phyloP scores from a whole-genome alignment of 495 filamentous ascomycete species.

The Stereocaulon alpinum region DNA sequence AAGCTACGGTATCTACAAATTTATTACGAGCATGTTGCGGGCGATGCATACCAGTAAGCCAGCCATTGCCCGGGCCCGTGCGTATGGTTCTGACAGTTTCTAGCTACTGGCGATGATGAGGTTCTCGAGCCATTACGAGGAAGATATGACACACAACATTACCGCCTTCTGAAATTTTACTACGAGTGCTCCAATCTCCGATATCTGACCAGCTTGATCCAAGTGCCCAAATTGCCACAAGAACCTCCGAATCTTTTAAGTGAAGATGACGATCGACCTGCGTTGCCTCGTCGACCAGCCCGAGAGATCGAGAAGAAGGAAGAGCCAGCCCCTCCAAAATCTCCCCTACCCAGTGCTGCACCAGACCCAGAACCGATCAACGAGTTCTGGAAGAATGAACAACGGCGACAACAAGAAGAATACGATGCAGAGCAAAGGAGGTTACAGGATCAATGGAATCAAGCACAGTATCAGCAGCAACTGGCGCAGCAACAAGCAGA shows the following conservation, averaged over 20 bases:
- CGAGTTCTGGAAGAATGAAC: conserved; percentile 95
- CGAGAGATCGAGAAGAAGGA: conserved; percentile 51
- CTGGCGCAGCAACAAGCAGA: conserved; percentile 73
- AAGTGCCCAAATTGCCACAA: conserved; percentile 88
- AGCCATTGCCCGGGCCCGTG: background rate
- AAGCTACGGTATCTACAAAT: conserved; percentile 97
- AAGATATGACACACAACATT: conserved; percentile 89
- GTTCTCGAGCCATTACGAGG: conserved; percentile 81
- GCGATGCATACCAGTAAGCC: conserved; percentile 89
- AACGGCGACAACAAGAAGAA: conserved; percentile 79
- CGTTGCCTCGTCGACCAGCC: conserved; percentile 67
- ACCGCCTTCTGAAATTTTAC: conserved; percentile 93
- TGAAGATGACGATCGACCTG: conserved; percentile 69
- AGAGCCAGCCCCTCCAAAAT: conserved; percentile 56
- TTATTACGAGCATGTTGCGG: conserved; percentile 85
- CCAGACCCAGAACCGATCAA: conserved; percentile 86
- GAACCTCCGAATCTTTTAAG: conserved; percentile 81
- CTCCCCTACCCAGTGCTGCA: conserved; percentile 50
- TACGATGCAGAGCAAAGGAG: conserved; percentile 88
- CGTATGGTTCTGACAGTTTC: conserved; percentile 11
- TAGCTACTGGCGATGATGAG: conserved; percentile 87
- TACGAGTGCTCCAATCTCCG: conserved; percentile 97
- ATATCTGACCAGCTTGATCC: conserved; percentile 92
- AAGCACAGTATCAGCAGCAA: conserved; percentile 68
- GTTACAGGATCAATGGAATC: conserved; percentile 70